Percentiles rank a stretch among this genome's conserved stretches.
Evolutionary conservation across 2,329 filamentous ascomycete genomes (phyloP).

Genomic region (Daldinia sp.): DNA sequence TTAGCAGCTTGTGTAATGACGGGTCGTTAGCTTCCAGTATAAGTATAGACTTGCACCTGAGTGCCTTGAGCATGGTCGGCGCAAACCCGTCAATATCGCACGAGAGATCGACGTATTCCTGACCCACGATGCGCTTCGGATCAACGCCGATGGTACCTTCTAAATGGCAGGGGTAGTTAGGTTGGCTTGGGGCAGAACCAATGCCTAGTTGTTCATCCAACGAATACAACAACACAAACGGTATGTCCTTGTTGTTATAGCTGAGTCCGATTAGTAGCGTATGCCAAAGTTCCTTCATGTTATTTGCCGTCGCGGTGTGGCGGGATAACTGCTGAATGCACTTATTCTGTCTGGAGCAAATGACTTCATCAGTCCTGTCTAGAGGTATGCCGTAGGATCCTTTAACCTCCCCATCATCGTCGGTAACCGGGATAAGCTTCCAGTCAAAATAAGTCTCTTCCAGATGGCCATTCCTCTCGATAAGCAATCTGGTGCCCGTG

Average conservation of each 20-base stretch:
- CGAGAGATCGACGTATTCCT: slow-evolving; percentile 33
- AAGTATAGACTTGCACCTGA: slow-evolving; percentile 28
- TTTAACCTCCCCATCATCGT: slow-evolving; percentile 48
- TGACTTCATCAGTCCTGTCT: slow-evolving; percentile 48
- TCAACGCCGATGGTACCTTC: slow-evolving; percentile 37
- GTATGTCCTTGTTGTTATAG: slow-evolving; percentile 43
- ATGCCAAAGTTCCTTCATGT: slow-evolving; percentile 48
- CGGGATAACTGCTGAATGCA: slow-evolving; percentile 51
- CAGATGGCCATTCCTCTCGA: slow-evolving; percentile 47
- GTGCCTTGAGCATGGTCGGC: slow-evolving; percentile 35
- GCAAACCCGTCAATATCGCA: slow-evolving; percentile 37
- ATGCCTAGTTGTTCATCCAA: slow-evolving; percentile 39
- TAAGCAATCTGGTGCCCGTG: slow-evolving; percentile 44
- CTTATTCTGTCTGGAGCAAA: slow-evolving; percentile 48
- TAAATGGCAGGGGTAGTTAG: slow-evolving; percentile 34
- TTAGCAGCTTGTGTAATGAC: slow-evolving; percentile 23
- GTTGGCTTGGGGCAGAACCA: slow-evolving; percentile 13
- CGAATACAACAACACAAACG: slow-evolving; percentile 47
- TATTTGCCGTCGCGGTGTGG: slow-evolving; percentile 40
- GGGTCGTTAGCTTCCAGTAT: slow-evolving; percentile 33
- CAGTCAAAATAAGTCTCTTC: slow-evolving; percentile 55
- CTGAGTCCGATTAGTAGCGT: slow-evolving; percentile 39
- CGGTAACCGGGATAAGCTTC: slow-evolving; percentile 53
- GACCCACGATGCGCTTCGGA: slow-evolving; percentile 21
- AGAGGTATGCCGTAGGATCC: slow-evolving; percentile 37